phyloP scores from a whole-genome alignment of 2,329 filamentous ascomycete genomes.

The Pseudogymnoascus sp. region DNA sequence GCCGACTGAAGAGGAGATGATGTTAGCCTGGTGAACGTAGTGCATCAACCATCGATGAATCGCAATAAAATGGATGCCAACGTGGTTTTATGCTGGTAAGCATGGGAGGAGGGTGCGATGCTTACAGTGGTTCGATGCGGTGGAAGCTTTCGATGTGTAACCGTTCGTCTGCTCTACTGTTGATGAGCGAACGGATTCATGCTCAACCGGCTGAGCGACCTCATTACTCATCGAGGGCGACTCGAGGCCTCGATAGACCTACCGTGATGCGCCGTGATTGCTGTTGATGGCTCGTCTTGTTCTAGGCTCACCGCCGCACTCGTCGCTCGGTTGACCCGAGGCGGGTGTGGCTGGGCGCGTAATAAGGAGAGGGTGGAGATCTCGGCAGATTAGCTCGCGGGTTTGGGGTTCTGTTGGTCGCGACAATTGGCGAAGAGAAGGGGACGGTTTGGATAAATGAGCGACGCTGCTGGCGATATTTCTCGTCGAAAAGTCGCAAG shows the following conservation, averaged over 20 bases:
- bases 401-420: neutral
- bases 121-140: conserved; percentile 21
- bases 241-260: conserved; percentile 12
- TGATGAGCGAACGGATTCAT: conserved; percentile 24
- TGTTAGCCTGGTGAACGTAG: conserved; percentile 1
- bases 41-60: neutral
- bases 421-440: conserved; percentile 5
- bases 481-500: neutral
- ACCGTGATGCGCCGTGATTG: conserved; percentile 10
- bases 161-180: conserved; percentile 24
- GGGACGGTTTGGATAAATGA: neutral
- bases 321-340: conserved; percentile 2
- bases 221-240: conserved; percentile 32
- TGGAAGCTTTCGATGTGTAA: conserved; percentile 23
- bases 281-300: conserved; percentile 7
- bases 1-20: neutral
- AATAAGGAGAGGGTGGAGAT: conserved; percentile 6
- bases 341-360: conserved; percentile 9
- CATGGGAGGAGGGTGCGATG: neutral
- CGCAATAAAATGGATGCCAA: neutral
- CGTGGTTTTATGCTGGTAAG: neutral
- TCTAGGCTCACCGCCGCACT: conserved; percentile 3
- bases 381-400: conserved; percentile 6
- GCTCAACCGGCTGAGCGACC: conserved; percentile 27
- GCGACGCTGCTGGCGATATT: neutral